Conservation (phyloP, 1,139 yeast genomes). For the Candida frijolesensis region DNA sequence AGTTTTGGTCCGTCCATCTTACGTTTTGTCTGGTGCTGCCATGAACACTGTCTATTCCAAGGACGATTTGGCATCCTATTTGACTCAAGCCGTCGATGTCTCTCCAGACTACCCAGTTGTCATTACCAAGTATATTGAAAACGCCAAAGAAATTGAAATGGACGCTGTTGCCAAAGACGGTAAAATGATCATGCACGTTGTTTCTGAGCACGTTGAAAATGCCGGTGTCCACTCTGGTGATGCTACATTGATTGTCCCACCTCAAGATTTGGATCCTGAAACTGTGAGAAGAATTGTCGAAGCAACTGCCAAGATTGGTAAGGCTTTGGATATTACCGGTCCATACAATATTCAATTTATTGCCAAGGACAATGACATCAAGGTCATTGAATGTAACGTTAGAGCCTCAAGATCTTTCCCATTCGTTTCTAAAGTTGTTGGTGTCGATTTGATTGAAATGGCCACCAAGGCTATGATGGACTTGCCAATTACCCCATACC, state of each 20-base stretch:
- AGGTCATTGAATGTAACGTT: constrained; percentile 97
- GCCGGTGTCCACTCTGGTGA: constrained; percentile 99
- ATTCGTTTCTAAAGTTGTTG: constrained; percentile 94
- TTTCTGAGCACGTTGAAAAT: constrained; percentile 96
- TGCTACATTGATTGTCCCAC: constrained; percentile 93
- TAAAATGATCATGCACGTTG: constrained; percentile 87
- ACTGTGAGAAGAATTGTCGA: constrained; percentile 65
- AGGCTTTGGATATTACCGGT: constrained; percentile 94
- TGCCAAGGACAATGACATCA: constrained; percentile 60
- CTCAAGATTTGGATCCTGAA: constrained; percentile 66
- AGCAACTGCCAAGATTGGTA: constrained; percentile 89
- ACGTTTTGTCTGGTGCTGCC: constrained; percentile 97
- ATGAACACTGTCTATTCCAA: constrained; percentile 88
- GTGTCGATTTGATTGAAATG: constrained; percentile 89
- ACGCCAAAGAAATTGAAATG: constrained; percentile 95
- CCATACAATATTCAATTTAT: constrained; percentile 97
- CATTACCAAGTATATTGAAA: constrained; percentile 91
- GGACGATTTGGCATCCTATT: constrained; percentile 76
- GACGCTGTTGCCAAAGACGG: constrained; percentile 96
- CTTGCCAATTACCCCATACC: constrained; percentile 83
- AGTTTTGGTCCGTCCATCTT: constrained; percentile 95
- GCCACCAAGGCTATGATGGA: constrained; percentile 90
- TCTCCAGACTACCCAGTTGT: constrained; percentile 97
- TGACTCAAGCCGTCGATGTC: constrained; percentile 86
- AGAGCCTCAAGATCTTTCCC: constrained; percentile 99